Evolutionary conservation across 805 yeast genomes (phyloP), one percentile per base, ranked within the genome.

Genomic region (Scheffersomyces stipitis): DNA sequence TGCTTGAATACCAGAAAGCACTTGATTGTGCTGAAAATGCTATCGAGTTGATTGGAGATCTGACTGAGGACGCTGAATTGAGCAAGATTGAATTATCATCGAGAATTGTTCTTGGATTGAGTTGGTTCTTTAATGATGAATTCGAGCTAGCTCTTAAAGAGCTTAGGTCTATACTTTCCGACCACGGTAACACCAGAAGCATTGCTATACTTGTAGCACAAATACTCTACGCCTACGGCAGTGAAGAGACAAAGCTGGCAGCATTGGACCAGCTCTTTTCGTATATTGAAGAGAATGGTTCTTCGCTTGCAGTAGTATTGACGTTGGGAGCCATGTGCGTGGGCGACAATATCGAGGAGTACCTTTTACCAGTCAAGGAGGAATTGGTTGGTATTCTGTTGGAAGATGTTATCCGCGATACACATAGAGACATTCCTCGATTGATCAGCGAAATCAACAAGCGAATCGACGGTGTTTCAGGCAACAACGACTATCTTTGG

Each of bases 181-280:
- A 46, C 10, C 73, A 82, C 16, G 74, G 76, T 4, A 80, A 77
- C 33, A 78, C 84, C 4, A 79, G 75, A 44, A 74, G 82, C 42
- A 71, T 88, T n/a, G 80, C 87, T 12, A 76, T 83, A 5, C 61
- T 91, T 18, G 73, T 87, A 15, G 78, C 93, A 0, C 95, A 89
- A 53, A 83, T 90, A 0, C 66, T 93, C 33, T 84, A 83, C 64
- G 86, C 87, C 2, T 76, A 77, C 38, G 84, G 80, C n/a, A 75
- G 80, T 0, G 79, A 75, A n/a, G 93, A 85, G 4, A 80, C 93
- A 1, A 81, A 79, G 40, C 83, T 80, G 44, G 90, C 89, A 1
- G 96, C 97, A 0, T 53, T 86, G 31, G 96, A 89, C 49, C 96
- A 88, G 57, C 61, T 91, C 30, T 83, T 85, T 48, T 71, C 74